Evolutionary conservation across 352 stramenopile genomes (phyloP).

Genomic region (Globisporangium sylvaticum): DNA sequence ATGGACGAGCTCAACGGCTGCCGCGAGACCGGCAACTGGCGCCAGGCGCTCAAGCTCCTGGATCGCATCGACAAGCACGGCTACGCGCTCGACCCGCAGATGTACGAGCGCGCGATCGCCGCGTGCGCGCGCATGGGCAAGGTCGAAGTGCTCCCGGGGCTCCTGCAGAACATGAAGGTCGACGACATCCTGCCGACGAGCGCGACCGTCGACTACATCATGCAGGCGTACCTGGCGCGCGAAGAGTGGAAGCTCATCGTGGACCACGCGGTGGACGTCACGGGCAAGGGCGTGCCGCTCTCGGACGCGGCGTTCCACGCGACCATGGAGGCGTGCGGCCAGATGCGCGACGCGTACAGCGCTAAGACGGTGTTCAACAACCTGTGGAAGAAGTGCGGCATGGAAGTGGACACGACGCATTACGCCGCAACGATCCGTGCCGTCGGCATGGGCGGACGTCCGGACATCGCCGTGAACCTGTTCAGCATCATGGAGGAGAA

Average conservation of each 20-base stretch:
- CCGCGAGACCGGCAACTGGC: conserved; percentile 66
- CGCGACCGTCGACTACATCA: conserved; percentile 73
- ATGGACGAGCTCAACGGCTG: conserved; percentile 43
- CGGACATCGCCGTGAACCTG: conserved; percentile 49
- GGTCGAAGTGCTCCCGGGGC: conserved; percentile 64
- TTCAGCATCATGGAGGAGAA: conserved; percentile 69
- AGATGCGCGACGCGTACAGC: conserved; percentile 45
- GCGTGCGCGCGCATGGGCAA: conserved; percentile 78
- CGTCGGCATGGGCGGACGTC: conserved; percentile 50
- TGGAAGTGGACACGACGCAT: conserved; percentile 28
- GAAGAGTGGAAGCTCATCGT: conserved; percentile 64
- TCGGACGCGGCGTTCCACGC: conserved; percentile 71
- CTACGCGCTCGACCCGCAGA: conserved; percentile 47
- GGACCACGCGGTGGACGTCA: conserved; percentile 37
- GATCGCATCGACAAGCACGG: conserved; percentile 61
- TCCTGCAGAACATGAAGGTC: conserved; percentile 77
- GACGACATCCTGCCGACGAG: conserved; percentile 60
- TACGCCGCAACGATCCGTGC: conserved; percentile 64
- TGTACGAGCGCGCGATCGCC: conserved; percentile 82
- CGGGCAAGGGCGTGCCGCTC: conserved; percentile 42
- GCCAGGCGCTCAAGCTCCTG: conserved; percentile 67
- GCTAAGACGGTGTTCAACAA: conserved; percentile 48
- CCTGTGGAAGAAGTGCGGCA: conserved; percentile 21
- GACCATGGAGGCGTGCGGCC: conserved; percentile 68
- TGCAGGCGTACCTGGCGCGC: conserved; percentile 72